Evolutionary conservation across 164 flowering plant species (phyloP).

Genomic region (Vitis vinifera): ASM3070453v1 NC_081807.1:9489001-9489500

Average conservation of each 20-base stretch:
- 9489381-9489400: conserved; percentile 83
- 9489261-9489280: conserved; percentile 87
- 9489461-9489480: conserved; percentile 31
- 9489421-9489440: conserved; percentile 42
- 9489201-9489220: conserved; percentile 47
- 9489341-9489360: conserved; percentile 78
- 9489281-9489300: conserved; percentile 77
- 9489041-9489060: conserved; percentile 54
- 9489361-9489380: conserved; percentile 69
- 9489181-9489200: conserved; percentile 63
- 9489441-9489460: conserved; percentile 32
- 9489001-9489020: conserved; percentile 51
- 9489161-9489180: conserved; percentile 74
- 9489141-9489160: conserved; percentile 86
- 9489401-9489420: conserved; percentile 58
- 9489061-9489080: conserved; percentile 57
- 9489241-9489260: conserved; percentile 77
- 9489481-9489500: conserved; percentile 71
- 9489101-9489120: conserved; percentile 76
- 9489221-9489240: conserved; percentile 70
- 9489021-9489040: conserved; percentile 51
- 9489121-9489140: conserved; percentile 85
- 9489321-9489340: conserved; percentile 62
- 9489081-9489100: conserved; percentile 60
- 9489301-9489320: conserved; percentile 55